Conservation (phyloP, 169 alveolate genomes). For the Cryptosporidium meleagridis region DNA sequence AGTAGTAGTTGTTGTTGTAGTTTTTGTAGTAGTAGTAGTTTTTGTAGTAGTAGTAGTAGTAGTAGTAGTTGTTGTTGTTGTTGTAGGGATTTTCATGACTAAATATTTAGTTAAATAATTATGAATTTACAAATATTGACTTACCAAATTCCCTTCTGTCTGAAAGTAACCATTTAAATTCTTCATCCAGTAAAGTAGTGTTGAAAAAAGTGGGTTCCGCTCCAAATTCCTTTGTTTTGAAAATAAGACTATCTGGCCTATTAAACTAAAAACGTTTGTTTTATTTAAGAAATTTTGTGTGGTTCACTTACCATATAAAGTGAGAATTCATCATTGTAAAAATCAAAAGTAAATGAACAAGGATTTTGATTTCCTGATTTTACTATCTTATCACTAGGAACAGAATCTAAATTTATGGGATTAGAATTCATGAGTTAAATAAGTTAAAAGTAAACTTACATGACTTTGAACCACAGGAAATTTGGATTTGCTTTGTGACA, state of each 20-base stretch:
- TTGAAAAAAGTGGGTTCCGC: not conserved
- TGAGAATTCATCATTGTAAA: not conserved
- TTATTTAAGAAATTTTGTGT: not conserved
- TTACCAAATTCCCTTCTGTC: not conserved
- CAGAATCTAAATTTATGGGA: not conserved
- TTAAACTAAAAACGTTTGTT: not conserved
- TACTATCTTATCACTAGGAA: not conserved
- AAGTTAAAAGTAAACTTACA: not conserved
- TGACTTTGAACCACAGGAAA: not conserved
- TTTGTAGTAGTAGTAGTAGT: too few species aligned
- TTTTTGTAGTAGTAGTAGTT: too few species aligned
- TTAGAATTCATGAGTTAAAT: not conserved
- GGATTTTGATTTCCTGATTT: not conserved
- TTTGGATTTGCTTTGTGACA: not conserved
- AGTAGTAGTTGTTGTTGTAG: too few species aligned
- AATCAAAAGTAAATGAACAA: constrained; percentile 3
- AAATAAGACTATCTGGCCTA: not conserved
- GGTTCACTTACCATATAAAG: constrained; percentile 1
- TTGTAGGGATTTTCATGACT: too few species aligned
- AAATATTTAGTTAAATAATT: too few species aligned
- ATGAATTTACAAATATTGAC: not conserved
- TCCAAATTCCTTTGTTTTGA: not conserved
- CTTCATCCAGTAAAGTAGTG: not conserved
- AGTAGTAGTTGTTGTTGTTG: too few species aligned
- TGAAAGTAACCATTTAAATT: not conserved